These are phyloP conservation scores for Syzygium aqueum DNA, from an alignment of 345 rosid species.

Conservation along the genomic window DNA sequence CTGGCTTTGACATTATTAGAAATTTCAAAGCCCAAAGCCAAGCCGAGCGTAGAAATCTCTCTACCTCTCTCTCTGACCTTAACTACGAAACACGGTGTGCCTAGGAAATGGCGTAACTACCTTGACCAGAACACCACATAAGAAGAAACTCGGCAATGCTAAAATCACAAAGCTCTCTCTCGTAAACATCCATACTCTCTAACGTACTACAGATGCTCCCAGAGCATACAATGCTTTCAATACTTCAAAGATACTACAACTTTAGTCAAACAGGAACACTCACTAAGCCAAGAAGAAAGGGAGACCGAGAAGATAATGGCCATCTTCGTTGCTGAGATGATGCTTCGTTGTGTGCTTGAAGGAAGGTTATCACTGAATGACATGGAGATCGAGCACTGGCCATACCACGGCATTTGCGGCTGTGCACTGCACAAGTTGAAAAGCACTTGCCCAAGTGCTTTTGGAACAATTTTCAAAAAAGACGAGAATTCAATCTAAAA, in stretches of 20 bases:
- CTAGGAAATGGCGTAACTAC: not conserved
- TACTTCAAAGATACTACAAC: not conserved
- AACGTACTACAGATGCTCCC: not conserved
- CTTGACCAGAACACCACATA: not conserved
- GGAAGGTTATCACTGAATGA: slow-evolving; percentile 1
- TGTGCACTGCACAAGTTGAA: not conserved
- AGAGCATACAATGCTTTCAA: not conserved
- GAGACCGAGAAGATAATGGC: not conserved
- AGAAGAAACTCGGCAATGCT: not conserved
- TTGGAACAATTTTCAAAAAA: too few relatives aligned
- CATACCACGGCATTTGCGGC: slow-evolving; percentile 8
- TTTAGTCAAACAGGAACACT: not conserved
- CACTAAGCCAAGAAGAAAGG: not conserved
- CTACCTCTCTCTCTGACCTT: not conserved
- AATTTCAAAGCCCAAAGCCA: not conserved
- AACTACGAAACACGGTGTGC: not conserved
- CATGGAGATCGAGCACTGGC: not conserved
- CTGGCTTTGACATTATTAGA: not conserved
- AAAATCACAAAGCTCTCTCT: not conserved
- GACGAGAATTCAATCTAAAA: too few relatives aligned
- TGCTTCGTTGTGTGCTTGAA: not conserved
- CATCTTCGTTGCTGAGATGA: not conserved
- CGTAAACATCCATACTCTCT: not conserved
- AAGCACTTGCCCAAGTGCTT: not conserved
- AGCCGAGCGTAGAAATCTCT: not conserved